Conservation (phyloP, 306 rosid genomes). For the Glycine tomentella region DNA sequence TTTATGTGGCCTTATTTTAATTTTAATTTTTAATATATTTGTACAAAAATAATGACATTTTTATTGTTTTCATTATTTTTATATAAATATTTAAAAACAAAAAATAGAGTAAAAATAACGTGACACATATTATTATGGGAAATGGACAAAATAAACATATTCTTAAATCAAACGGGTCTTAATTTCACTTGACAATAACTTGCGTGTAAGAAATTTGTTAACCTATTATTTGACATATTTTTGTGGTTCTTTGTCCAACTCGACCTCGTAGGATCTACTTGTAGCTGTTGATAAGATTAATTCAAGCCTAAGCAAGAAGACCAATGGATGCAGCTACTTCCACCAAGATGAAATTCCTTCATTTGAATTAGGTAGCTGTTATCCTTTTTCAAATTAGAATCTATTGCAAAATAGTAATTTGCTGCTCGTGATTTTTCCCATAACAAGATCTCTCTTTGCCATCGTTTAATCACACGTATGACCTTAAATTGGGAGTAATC, state of each 20-base stretch:
- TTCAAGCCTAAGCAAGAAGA: slow-evolving; percentile 64
- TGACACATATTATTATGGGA: too few relatives aligned
- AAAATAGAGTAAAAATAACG: too few relatives aligned
- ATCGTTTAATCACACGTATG: neutral
- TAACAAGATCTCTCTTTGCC: neutral
- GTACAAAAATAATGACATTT: neutral
- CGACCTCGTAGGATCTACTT: slow-evolving; percentile 67
- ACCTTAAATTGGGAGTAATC: neutral
- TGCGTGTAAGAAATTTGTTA: slow-evolving; percentile 9
- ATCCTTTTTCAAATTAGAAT: too few relatives aligned
- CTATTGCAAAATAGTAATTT: too few relatives aligned
- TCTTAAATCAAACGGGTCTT: too few relatives aligned
- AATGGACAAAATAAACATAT: too few relatives aligned
- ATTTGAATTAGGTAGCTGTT: slow-evolving; percentile 68
- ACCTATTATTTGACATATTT: slow-evolving; percentile 16
- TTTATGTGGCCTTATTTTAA: too few relatives aligned
- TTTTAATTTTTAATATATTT: too few relatives aligned
- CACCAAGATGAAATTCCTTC: slow-evolving; percentile 85
- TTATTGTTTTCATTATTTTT: too few relatives aligned
- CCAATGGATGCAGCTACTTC: slow-evolving; percentile 60
- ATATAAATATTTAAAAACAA: too few relatives aligned
- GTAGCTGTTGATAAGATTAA: slow-evolving; percentile 88
- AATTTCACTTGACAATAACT: slow-evolving; percentile 15
- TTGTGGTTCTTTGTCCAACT: slow-evolving; percentile 27
- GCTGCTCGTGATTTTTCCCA: too few relatives aligned